A percentile compares a stretch with the other conserved stretches of the same genome.
These are phyloP conservation scores for Daedalea quercina DNA, from an alignment of 768 basidiomycete genomes.

Conservation along the genomic window DNA sequence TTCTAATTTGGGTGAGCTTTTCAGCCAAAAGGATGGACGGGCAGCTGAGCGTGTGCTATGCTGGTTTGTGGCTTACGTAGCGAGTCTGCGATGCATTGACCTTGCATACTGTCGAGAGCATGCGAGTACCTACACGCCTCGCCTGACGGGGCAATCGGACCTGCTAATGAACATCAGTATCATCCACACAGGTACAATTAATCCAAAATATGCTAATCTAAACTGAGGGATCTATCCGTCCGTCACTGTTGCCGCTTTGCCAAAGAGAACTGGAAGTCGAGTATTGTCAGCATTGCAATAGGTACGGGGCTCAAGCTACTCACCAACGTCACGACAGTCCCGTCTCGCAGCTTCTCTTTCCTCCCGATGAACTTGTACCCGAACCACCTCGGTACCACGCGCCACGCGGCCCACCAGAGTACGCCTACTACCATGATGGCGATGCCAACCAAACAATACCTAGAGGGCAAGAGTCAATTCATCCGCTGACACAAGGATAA, in stretches of 20 bases:
- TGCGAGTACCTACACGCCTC: no score
- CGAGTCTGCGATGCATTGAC: no score
- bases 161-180: no score
- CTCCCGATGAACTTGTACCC: slow-evolving; percentile 39
- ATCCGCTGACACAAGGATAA: no score
- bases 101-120: no score
- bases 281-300: background rate
- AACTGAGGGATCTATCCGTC: no score
- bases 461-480: slow-evolving; percentile 11
- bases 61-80: background rate
- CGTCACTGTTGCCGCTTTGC: background rate
- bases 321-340: slow-evolving; percentile 48
- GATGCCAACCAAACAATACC: slow-evolving; percentile 50
- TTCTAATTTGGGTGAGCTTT: background rate
- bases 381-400: slow-evolving; percentile 42
- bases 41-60: slow-evolving; percentile 9
- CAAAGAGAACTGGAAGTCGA: background rate
- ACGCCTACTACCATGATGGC: slow-evolving; percentile 39
- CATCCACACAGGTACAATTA: no score
- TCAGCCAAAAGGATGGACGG: slow-evolving; percentile 25
- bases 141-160: no score
- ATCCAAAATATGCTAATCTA: no score
- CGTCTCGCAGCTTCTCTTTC: slow-evolving; percentile 45
- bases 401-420: slow-evolving; percentile 50
- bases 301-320: background rate